These are phyloP conservation scores for Scleroderma bovista DNA, from an alignment of 768 basidiomycete genomes.

Conservation along the genomic window DNA sequence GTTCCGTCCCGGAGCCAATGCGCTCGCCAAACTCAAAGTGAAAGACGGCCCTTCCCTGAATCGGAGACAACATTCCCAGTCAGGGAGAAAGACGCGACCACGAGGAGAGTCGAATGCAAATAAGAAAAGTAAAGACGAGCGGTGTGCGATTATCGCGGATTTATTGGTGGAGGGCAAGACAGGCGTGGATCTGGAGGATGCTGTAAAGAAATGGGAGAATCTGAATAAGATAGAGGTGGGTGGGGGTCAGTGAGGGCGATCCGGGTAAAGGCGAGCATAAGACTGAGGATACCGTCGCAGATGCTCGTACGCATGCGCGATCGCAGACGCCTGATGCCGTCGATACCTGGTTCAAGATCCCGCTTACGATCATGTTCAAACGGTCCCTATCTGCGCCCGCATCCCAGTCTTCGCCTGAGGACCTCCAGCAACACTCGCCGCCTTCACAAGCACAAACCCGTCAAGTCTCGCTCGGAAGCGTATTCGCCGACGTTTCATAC, in stretches of 20 bases:
- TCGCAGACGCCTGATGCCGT: slow-evolving; percentile 25
- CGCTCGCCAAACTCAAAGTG: slow-evolving; percentile 34
- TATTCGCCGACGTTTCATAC: slow-evolving; percentile 27
- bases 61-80: slow-evolving; percentile 25
- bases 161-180: slow-evolving; percentile 62
- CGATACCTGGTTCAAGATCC: slow-evolving; percentile 36
- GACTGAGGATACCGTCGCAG: slow-evolving; percentile 2
- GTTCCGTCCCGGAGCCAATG: slow-evolving; percentile 61
- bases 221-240: slow-evolving; percentile 2
- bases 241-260: slow-evolving; percentile 1
- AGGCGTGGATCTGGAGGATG: slow-evolving; percentile 55
- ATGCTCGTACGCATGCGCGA: slow-evolving; percentile 11
- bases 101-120: slow-evolving; percentile 27
- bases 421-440: slow-evolving; percentile 5
- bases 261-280: not conserved
- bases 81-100: slow-evolving; percentile 15
- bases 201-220: slow-evolving; percentile 48
- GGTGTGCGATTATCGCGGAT: slow-evolving; percentile 62
- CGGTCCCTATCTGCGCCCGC: slow-evolving; percentile 57
- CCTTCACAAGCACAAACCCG: slow-evolving; percentile 9
- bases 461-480: slow-evolving; percentile 23
- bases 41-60: slow-evolving; percentile 34
- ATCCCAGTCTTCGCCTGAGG: slow-evolving; percentile 14
- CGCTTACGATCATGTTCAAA: slow-evolving; percentile 61
- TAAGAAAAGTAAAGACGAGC: slow-evolving; percentile 38